Base-by-base conservation (phyloP, 78 protist genomes). In the Cavenderia fasciculata region DNA sequence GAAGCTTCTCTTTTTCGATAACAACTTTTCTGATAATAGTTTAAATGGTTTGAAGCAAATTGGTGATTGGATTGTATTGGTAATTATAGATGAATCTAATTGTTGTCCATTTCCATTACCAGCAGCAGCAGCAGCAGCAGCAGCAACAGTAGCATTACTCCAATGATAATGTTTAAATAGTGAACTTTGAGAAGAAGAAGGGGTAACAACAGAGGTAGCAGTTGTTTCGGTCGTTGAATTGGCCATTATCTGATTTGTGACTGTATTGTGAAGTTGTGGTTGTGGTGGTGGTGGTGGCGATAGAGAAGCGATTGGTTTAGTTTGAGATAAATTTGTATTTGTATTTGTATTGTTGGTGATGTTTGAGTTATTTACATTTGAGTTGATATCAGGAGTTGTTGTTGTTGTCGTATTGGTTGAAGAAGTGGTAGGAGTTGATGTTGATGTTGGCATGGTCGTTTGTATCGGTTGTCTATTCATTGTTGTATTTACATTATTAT, bases 1-100 rank as follows among this genome's bases (percentile, higher is more conserved):
- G 25, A 51, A 40, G 16, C 52, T 29, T 12, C 46, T 11, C 18
- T 52, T 36, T 6, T 44, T 25, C 19, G 31, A 66, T 36, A 40
- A 5, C 7, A 63, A 38, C 72, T 63, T 63, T 40, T 79, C 88
- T 14, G 16, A 36, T 10, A 79, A 38, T 25, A 59, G 52, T 66
- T 79, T 74, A 29, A 79, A 79, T 66, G 88, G 88, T 40, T 56
- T 79, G 36, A 19, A 43, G 6, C 34, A 41, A 29, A 19, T 47
- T 72, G 38, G 6, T 63, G 6, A 11, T 46, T 23, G 27, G 41
- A 59, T 7, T 70, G 34, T n/a, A n/a, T n/a, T n/a, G n/a, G n/a
- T n/a, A n/a, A n/a, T n/a, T n/a, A n/a, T n/a, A n/a, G n/a, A n/a
- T n/a, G n/a, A n/a, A n/a, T n/a, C n/a, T n/a, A n/a, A n/a, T 23